Percentiles rank a stretch among this genome's conserved stretches.
These are phyloP conservation scores for Trichosanthes cucumerina DNA, from an alignment of 306 rosid species.

Conservation along the genomic window DNA sequence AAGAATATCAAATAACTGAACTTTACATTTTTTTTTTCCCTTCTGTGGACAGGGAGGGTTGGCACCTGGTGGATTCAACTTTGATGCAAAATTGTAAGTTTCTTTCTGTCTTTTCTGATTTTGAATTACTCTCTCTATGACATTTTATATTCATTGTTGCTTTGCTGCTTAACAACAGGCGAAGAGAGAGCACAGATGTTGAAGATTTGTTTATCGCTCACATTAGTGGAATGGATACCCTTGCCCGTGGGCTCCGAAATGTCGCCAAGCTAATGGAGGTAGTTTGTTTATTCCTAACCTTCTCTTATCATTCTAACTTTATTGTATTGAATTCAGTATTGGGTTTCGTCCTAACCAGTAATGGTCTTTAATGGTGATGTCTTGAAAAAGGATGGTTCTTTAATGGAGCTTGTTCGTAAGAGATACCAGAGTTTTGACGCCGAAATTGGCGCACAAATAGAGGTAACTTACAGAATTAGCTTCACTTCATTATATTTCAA, in stretches of 20 bases:
- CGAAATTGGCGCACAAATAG: slow-evolving; percentile 64
- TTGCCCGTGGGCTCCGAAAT: slow-evolving; percentile 83
- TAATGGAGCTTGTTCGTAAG: slow-evolving; percentile 70
- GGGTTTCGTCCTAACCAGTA: not conserved
- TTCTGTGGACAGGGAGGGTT: slow-evolving; percentile 52
- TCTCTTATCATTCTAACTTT: not conserved
- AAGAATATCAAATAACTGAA: not conserved
- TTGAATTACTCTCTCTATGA: not conserved
- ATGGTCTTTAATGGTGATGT: slow-evolving; percentile 11
- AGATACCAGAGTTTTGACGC: slow-evolving; percentile 74
- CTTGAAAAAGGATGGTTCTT: slow-evolving; percentile 64
- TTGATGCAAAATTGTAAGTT: slow-evolving; percentile 88
- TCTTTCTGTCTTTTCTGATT: slow-evolving; percentile 2
- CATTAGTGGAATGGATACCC: slow-evolving; percentile 75
- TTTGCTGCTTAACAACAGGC: slow-evolving; percentile 28
- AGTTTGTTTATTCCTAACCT: not conserved
- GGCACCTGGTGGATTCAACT: slow-evolving; percentile 98
- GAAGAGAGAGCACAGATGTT: slow-evolving; percentile 94
- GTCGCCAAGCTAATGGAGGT: slow-evolving; percentile 79
- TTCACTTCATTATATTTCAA: not conserved
- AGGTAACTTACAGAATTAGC: slow-evolving; percentile 35
- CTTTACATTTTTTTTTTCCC: not conserved
- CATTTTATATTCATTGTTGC: not conserved
- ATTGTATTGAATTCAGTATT: not conserved
- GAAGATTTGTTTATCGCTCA: slow-evolving; percentile 95